Percentiles rank a stretch among this genome's conserved stretches.
Evolutionary conservation across 495 filamentous ascomycete genomes (phyloP).

Genomic region (Penicillium cataractarum): DNA sequence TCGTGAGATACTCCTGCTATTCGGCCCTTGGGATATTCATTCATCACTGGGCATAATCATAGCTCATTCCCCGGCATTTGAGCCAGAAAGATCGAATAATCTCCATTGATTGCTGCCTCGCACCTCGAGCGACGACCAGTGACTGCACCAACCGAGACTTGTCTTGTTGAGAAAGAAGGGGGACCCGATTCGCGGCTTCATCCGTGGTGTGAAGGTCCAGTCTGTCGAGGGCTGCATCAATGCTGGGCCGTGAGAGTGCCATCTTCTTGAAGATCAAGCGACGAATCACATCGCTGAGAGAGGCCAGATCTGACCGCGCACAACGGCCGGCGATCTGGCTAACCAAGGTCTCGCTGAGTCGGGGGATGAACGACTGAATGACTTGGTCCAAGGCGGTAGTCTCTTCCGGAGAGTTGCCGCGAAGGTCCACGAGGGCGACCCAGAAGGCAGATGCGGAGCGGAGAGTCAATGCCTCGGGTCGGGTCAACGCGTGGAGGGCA

Average conservation of each 20-base stretch:
- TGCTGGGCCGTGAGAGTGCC: slow-evolving; percentile 64
- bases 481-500: slow-evolving; percentile 69
- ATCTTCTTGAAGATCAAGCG: slow-evolving; percentile 69
- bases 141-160: slow-evolving; percentile 43
- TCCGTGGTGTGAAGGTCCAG: slow-evolving; percentile 43
- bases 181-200: slow-evolving; percentile 34
- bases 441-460: slow-evolving; percentile 79
- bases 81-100: slow-evolving; percentile 71
- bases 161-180: slow-evolving; percentile 35
- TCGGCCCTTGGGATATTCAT: neutral
- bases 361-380: slow-evolving; percentile 61
- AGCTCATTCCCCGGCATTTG: slow-evolving; percentile 67
- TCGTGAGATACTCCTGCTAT: neutral
- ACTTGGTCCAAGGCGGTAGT: slow-evolving; percentile 53
- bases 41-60: slow-evolving; percentile 57
- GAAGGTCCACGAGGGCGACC: slow-evolving; percentile 57
- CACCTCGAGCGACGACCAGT: slow-evolving; percentile 60
- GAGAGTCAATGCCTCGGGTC: slow-evolving; percentile 79
- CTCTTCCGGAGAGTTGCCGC: slow-evolving; percentile 43
- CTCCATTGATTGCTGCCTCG: slow-evolving; percentile 56
- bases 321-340: slow-evolving; percentile 75
- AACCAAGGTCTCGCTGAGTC: slow-evolving; percentile 61
- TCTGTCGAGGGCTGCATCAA: slow-evolving; percentile 58
- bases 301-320: slow-evolving; percentile 76
- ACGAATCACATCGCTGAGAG: slow-evolving; percentile 75